Evolutionary conservation across 352 stramenopile species (phyloP).

Genomic region (Globisporangium paroecandrum): DNA sequence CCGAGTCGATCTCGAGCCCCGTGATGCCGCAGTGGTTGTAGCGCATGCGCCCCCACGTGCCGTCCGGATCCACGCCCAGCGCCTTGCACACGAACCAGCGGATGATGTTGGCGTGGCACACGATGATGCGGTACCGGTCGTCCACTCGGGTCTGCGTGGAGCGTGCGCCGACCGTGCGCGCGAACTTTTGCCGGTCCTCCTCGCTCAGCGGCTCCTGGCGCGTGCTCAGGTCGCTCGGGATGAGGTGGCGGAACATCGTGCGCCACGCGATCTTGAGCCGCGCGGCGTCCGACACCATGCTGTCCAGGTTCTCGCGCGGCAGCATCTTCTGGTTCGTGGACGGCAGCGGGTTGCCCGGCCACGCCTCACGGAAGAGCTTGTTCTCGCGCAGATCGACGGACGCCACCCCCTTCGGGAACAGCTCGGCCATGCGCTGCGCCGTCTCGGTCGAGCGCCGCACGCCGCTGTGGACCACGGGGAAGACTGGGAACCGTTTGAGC

Average conservation of each 20-base stretch:
- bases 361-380: conserved; percentile 67
- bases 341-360: conserved; percentile 60
- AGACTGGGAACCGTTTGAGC: conserved; percentile 52
- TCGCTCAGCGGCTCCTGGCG: conserved; percentile 26
- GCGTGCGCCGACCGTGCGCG: conserved; percentile 24
- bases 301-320: conserved; percentile 64
- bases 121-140: conserved; percentile 53
- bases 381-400: conserved; percentile 50
- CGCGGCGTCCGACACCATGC: conserved; percentile 68
- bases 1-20: conserved; percentile 58
- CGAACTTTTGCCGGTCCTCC: conserved; percentile 27
- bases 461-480: conserved; percentile 60
- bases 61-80: conserved; percentile 57
- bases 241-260: conserved; percentile 64
- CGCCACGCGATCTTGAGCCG: conserved; percentile 62
- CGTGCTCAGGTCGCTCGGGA: conserved; percentile 46
- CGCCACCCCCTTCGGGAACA: conserved; percentile 31
- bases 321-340: conserved; percentile 63
- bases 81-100: conserved; percentile 69
- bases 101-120: conserved; percentile 74
- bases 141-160: conserved; percentile 32
- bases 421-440: conserved; percentile 36
- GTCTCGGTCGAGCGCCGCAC: conserved; percentile 52
- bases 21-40: conserved; percentile 69
- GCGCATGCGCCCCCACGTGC: conserved; percentile 68